Evolutionary conservation across 495 filamentous ascomycete species (phyloP), one percentile per base, ranked within the genome.

Genomic region (Penicillium subrubescens): DNA sequence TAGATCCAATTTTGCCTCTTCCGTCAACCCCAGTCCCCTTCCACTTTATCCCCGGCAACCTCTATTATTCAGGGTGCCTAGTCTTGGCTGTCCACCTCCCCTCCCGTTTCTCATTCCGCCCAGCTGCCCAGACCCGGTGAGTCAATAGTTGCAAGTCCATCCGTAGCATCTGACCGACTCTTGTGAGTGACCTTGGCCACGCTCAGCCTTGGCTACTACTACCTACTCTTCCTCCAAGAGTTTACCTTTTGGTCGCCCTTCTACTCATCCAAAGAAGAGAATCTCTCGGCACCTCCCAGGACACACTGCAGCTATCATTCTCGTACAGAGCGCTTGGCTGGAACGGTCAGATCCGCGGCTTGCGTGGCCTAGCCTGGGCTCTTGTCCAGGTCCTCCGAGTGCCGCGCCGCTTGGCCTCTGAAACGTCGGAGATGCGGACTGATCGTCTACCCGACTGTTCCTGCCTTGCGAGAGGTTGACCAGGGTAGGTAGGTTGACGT

Each of bases 251-350:
- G 57, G 57, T 57, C n/a, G 11, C 27, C 11, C n/a, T 35, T n/a
- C 31, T 8, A 33, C 31, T 33, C 31, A 7, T 15, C 14, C 6
- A 31, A 5, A 15, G 27, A 25, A 41, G 44, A 7, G 34, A 25
- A 21, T 29, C 5, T 54, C 63, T 65, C 57, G 63, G 63, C 63
- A 46, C 21, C 57, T 56, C 31, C 37, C 57, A 51, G 15, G 25
- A 2, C 21, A 25, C 25, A 8, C n/a, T 57, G 15, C 37, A 37
- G 23, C 19, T 14, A n/a, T 48, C 14, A n/a, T 48, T 48, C 8
- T 51, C 46, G 29, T 39, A 48, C 44, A 48, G 55, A 29, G 29
- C 48, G 48, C 62, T 64, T 64, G 62, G 57, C 62, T 64, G 62
- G 25, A 44, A 25, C 50, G 52, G 57, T 60, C 63, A 48, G 23